phyloP scores from a whole-genome alignment of 192 early-diverging fungal species.

The Backusella macrospora region DNA sequence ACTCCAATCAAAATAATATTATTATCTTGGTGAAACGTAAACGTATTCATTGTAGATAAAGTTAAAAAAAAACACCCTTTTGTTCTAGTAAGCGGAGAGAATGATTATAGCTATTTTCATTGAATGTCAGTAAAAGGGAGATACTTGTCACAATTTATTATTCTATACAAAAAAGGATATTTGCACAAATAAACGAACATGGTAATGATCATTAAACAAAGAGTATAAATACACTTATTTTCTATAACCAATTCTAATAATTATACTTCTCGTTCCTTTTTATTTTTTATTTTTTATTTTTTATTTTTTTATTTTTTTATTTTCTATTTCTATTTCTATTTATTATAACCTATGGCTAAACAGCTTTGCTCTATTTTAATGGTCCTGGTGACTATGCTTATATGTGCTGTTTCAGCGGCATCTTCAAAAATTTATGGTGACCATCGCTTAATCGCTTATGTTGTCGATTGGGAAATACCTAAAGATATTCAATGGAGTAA shows the following conservation, averaged over 20 bases:
- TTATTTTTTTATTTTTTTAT: no score
- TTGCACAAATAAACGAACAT: constrained; percentile 10
- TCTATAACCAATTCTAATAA: not conserved
- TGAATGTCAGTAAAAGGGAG: constrained; percentile 5
- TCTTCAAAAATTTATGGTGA: constrained; percentile 13
- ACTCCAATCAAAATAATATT: not conserved
- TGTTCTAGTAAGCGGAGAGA: not conserved
- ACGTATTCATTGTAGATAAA: not conserved
- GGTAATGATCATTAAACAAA: constrained; percentile 2
- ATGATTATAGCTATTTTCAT: not conserved
- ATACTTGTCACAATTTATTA: constrained; percentile 11
- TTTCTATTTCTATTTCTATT: not conserved
- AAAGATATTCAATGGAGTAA: constrained; percentile 39
- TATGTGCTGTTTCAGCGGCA: not conserved
- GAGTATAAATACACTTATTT: not conserved
- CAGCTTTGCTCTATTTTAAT: not conserved
- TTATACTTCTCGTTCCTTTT: not conserved
- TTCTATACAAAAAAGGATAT: not conserved
- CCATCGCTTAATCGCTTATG: constrained; percentile 18
- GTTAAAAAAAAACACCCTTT: not conserved
- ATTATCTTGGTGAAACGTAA: not conserved
- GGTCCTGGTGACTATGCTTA: not conserved
- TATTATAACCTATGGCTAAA: constrained; percentile 7
- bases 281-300: not conserved
- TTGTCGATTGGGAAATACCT: constrained; percentile 33